Conservation (phyloP, 192 early-diverging fungal genomes). For the Diversispora eburnea region DNA sequence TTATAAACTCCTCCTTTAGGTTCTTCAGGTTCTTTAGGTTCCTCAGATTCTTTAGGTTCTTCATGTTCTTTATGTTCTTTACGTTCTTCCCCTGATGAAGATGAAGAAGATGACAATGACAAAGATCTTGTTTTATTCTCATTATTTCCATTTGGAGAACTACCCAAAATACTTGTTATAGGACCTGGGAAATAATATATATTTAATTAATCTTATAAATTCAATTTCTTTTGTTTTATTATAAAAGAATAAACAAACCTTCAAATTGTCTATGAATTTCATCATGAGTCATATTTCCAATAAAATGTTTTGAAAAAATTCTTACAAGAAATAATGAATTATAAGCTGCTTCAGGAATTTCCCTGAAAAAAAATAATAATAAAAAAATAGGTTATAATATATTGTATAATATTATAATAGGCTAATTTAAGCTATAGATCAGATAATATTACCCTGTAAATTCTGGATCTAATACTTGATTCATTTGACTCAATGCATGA, state of each 20-base stretch:
- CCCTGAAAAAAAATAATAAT: conserved; percentile 37
- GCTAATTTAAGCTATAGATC: not conserved
- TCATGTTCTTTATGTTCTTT: too few relatives aligned
- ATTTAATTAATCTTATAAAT: not conserved
- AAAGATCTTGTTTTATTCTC: too few relatives aligned
- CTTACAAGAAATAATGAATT: conserved; percentile 66
- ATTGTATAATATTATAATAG: conserved; percentile 35
- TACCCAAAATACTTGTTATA: too few relatives aligned
- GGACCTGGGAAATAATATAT: too few relatives aligned
- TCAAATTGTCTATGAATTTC: conserved; percentile 62
- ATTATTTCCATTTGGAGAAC: too few relatives aligned
- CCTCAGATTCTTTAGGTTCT: too few relatives aligned
- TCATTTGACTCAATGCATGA: conserved; percentile 58
- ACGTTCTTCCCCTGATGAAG: too few relatives aligned
- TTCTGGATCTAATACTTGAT: conserved; percentile 44
- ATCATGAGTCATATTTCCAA: conserved; percentile 49
- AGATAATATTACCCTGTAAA: conserved; percentile 36
- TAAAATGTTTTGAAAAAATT: conserved; percentile 65
- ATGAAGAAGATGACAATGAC: too few relatives aligned
- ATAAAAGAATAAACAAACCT: conserved; percentile 36
- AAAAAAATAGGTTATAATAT: not conserved
- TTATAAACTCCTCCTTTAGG: too few relatives aligned
- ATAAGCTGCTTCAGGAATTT: conserved; percentile 57
- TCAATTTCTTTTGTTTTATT: conserved; percentile 12
- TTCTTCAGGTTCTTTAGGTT: too few relatives aligned